Conservation (phyloP, 2,329 filamentous ascomycete species). For the Fusarium sp. region DNA sequence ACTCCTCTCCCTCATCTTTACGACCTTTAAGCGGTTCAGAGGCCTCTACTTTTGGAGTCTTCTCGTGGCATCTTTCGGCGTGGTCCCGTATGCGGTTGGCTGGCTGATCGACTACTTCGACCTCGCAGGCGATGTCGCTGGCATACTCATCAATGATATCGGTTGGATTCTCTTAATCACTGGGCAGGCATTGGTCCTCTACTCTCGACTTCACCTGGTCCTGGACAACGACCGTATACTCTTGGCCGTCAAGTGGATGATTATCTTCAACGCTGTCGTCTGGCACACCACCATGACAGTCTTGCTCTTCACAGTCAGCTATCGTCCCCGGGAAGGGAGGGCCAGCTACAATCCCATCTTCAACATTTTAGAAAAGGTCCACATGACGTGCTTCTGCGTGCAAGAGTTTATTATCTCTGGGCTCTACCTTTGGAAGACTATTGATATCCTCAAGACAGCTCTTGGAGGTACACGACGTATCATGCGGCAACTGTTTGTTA, state of each 20-base stretch:
- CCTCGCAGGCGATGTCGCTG: conserved; percentile 11
- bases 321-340: neutral
- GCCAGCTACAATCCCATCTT: conserved; percentile 9
- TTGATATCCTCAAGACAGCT: conserved; percentile 16
- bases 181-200: conserved; percentile 32
- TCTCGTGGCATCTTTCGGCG: conserved; percentile 17
- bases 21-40: conserved; percentile 25
- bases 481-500: conserved; percentile 39
- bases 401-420: conserved; percentile 32
- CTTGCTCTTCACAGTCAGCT: conserved; percentile 19
- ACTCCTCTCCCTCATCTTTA: conserved; percentile 28
- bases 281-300: conserved; percentile 29
- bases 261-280: conserved; percentile 24
- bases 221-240: conserved; percentile 14
- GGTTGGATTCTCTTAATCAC: conserved; percentile 34
- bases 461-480: conserved; percentile 22
- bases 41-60: conserved; percentile 34
- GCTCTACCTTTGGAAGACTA: conserved; percentile 31
- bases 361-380: conserved; percentile 18
- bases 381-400: conserved; percentile 26
- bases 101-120: conserved; percentile 29
- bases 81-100: conserved; percentile 27
- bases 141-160: conserved; percentile 20
- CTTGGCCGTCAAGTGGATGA: conserved; percentile 22
- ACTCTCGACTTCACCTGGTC: conserved; percentile 30